phyloP scores from a whole-genome alignment of 129 eudicot species.

The Ambrosia artemisiifolia region DNA sequence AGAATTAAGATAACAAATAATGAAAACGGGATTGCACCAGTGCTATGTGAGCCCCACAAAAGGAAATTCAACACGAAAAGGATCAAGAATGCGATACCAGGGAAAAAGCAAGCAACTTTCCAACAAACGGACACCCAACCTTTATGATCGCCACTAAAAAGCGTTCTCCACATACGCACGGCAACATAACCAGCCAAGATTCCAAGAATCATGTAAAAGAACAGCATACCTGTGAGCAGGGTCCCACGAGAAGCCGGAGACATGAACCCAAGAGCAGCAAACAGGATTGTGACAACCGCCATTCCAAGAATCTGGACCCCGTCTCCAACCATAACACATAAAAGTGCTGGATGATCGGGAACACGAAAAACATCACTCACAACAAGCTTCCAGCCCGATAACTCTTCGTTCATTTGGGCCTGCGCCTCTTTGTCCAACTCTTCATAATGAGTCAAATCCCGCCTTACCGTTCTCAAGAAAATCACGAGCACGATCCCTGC shows the following conservation, averaged over 20 bases:
- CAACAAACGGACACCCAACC: constrained; percentile 80
- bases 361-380: constrained; percentile 3
- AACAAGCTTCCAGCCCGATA: not conserved
- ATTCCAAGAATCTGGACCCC: not conserved
- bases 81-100: constrained; percentile 67
- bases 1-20: constrained; percentile 63
- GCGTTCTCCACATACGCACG: constrained; percentile 70
- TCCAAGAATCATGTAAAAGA: constrained; percentile 75
- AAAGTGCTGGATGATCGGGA: not conserved
- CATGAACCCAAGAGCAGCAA: constrained; percentile 44
- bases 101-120: constrained; percentile 81
- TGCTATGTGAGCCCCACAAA: constrained; percentile 75
- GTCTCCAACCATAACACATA: constrained; percentile 1
- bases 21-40: constrained; percentile 88
- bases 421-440: constrained; percentile 2
- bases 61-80: constrained; percentile 60
- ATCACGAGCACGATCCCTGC: constrained; percentile 1
- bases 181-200: constrained; percentile 80
- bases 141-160: constrained; percentile 50
- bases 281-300: constrained; percentile 26
- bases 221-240: constrained; percentile 31
- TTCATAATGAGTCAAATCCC: constrained; percentile 5
- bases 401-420: constrained; percentile 1
- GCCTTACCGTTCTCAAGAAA: not conserved
- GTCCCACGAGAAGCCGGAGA: constrained; percentile 44